A percentile compares a stretch with the other conserved stretches of the same genome.
phyloP scores from a whole-genome alignment of 768 basidiomycete species.

The Flagelloscypha sp. region DNA sequence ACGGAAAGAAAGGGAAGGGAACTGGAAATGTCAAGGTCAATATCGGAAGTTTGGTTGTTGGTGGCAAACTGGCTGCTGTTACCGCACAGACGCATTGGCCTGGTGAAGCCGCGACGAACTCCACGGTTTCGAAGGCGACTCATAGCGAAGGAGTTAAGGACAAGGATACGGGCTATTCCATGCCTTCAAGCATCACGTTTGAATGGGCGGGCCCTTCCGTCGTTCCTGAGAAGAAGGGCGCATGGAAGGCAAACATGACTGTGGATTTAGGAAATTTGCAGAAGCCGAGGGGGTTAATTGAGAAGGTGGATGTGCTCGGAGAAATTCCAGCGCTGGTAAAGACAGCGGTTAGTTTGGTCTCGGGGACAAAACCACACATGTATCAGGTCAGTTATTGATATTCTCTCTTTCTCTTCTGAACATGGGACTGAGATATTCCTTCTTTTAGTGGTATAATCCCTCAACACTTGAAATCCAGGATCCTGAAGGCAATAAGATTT shows the following conservation, averaged over 20 bases:
- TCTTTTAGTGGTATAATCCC: conserved; percentile 40
- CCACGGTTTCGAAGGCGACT: conserved; percentile 51
- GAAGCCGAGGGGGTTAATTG: conserved; percentile 68
- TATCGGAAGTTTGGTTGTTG: conserved; percentile 77
- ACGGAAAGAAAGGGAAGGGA: conserved; percentile 73
- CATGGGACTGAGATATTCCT: conserved; percentile 18
- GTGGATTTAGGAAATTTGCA: conserved; percentile 51
- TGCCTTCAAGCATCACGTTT: conserved; percentile 61
- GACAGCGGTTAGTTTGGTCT: conserved; percentile 87
- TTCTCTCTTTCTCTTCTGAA: conserved; percentile 16
- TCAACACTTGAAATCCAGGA: conserved; percentile 35
- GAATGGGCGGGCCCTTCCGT: conserved; percentile 74
- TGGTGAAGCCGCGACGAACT: conserved; percentile 40
- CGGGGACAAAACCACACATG: conserved; percentile 89
- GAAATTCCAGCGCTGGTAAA: conserved; percentile 92
- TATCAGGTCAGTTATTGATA: conserved; percentile 62
- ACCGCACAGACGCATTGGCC: conserved; percentile 78
- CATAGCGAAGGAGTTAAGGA: conserved; percentile 60
- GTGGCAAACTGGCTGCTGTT: conserved; percentile 64
- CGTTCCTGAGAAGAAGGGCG: conserved; percentile 40
- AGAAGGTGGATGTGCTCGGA: conserved; percentile 91
- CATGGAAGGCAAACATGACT: conserved; percentile 46
- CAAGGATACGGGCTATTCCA: conserved; percentile 72
- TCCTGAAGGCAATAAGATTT: conserved; percentile 29
- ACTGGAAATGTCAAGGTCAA: conserved; percentile 82